Percentiles rank a stretch among this genome's conserved stretches.
These are phyloP conservation scores for Microstegium vimineum DNA, from an alignment of 176 grass and related monocot species.

Conservation along the genomic window DNA sequence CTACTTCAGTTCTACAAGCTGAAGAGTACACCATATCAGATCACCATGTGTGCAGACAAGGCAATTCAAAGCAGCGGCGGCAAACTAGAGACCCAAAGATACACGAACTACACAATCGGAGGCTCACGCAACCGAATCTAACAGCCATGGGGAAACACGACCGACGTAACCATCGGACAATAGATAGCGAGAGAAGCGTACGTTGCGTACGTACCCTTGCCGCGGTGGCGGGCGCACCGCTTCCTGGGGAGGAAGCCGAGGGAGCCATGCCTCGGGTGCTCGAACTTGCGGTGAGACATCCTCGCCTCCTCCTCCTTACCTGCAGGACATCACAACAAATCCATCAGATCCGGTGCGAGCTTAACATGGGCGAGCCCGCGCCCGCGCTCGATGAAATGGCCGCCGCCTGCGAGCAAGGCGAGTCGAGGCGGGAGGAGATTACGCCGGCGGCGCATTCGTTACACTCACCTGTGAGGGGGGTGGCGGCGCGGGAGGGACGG, in stretches of 20 bases:
- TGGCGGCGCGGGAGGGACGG: conserved; percentile 2
- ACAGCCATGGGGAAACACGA: background rate
- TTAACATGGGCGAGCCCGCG: no score
- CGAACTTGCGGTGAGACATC: conserved; percentile 99
- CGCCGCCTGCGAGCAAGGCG: background rate
- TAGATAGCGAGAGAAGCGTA: background rate
- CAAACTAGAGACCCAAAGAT: background rate
- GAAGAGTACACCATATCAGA: background rate
- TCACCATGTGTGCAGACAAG: background rate
- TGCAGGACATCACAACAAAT: background rate
- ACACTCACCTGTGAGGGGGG: background rate
- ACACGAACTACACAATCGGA: background rate
- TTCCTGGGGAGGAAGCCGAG: conserved; percentile 96
- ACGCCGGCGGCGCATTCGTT: background rate
- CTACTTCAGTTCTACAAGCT: background rate
- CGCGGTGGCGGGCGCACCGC: conserved; percentile 73
- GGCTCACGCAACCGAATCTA: background rate
- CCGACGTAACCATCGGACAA: background rate
- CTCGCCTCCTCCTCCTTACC: conserved; percentile 35
- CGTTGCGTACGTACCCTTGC: conserved; percentile 69
- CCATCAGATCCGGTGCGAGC: conserved; percentile 2
- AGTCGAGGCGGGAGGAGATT: background rate
- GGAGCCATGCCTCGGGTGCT: conserved; percentile 96
- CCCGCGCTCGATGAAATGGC: background rate
- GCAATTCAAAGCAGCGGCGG: background rate